A percentile compares a stretch with the other conserved stretches of the same genome.
phyloP scores from a whole-genome alignment of 768 basidiomycete genomes.

The Trametes villosa region DNA sequence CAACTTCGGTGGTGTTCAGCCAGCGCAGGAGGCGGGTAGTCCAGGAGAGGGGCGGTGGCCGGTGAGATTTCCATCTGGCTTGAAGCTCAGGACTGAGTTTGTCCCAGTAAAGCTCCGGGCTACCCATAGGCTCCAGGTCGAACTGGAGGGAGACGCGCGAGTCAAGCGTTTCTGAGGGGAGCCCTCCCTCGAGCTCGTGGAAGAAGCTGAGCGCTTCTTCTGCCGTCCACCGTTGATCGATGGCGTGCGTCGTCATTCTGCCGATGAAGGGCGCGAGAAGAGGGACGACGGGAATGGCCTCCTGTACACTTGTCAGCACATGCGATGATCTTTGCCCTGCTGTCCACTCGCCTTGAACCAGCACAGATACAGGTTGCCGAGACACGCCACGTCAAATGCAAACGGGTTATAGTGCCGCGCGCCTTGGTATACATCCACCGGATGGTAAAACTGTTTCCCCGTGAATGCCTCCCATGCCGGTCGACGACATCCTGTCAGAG shows the following conservation, averaged over 20 bases:
- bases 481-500: not conserved
- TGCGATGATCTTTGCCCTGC: not conserved
- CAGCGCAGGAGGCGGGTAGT: not conserved
- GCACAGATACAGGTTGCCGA: not conserved
- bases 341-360: not conserved
- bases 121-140: not conserved
- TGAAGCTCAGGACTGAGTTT: not conserved
- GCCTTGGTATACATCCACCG: not conserved
- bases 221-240: not conserved
- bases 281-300: not conserved
- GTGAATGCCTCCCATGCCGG: not conserved
- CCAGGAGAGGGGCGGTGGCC: not conserved
- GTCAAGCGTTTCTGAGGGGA: not conserved
- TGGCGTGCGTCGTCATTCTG: not conserved
- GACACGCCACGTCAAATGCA: not conserved
- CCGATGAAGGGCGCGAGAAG: not conserved
- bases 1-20: not conserved
- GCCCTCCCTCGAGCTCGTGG: not conserved
- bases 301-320: not conserved
- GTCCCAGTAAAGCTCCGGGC: slow-evolving; percentile 5
- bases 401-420: not conserved
- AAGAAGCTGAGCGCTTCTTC: slow-evolving; percentile 1
- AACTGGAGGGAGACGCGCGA: not conserved
- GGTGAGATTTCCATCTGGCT: not conserved
- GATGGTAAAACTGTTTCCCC: not conserved